Base-by-base conservation (phyloP, 75 land plant genomes). In the Gnetum montanum region DNA sequence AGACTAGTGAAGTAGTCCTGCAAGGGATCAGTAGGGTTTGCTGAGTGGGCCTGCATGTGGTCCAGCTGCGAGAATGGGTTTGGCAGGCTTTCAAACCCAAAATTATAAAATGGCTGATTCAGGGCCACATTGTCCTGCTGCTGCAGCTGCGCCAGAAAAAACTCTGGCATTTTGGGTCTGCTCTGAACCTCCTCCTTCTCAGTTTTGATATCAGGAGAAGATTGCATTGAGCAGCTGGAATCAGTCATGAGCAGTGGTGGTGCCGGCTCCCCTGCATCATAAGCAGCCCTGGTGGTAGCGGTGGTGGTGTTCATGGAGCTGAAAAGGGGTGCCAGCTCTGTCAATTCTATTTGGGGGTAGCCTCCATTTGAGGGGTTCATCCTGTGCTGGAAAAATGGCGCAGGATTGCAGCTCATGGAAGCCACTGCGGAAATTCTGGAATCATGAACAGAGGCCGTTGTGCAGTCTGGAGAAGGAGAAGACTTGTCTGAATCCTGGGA, bases 181-280 rank as follows among this genome's bases (percentile, higher is more conserved):
- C 82, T 78, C 55, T 73, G 69, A 10, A 69, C 81, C 33, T 52
- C 55, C 53, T 72, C 81, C 50, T 44, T 33, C 33, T 63, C 65
- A 25, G 37, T 28, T 50, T 51, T 33, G 16, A 63, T 4, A 37
- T 69, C 81, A 31, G 69, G 70, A 22, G 82, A 78, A 40, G 52
- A 29, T 22, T 51, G 70, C 57, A 73, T 70, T 11, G 77, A 78
- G 27, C 73, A 57, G 33, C 79, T 70, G 5, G 79, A 70, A 57
- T 71, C 79, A 25, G 46, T 36, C 46, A 73, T 57, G 49, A 70
- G 79, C 26, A 68, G 11, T 29, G 49, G 54, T 1, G 81, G 81
- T 11, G 61, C 16, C 28, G 68, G 68, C 8, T 72, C 75, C 29
- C 68, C 52, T 31, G 70, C 27, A 38, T 75, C 73, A 10, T 45